Base-by-base conservation (phyloP, 2,329 filamentous ascomycete genomes). In the Coleophoma eucalyptorum region DNA sequence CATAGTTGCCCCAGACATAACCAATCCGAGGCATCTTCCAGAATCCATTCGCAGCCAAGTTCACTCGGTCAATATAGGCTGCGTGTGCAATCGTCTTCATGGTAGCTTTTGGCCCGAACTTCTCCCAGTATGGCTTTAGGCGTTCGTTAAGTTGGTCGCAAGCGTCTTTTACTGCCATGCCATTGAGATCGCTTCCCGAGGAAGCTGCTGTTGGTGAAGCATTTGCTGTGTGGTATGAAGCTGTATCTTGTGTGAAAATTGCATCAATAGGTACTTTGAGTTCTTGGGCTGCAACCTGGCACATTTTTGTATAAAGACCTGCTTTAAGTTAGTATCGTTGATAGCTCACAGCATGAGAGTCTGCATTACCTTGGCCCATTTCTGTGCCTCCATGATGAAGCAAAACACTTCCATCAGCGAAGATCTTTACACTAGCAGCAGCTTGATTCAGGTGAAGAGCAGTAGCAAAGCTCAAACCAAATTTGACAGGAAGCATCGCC, bases 1-100 rank as follows among this genome's bases (percentile, higher is more conserved):
- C 85, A 71, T 97, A 97, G 55, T 86, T 84, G 16, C 84, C 89
- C 93, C 93, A 97, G 3, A 84, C 81, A 65, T 96, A 97, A 1
- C 93, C 93, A 59, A 97, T 97, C 55, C 96, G 90, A 0, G 93
- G 93, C 0, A 93, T 97, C 65, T 90, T 92, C 80, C 97, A 97
- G 74, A 94, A 96, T 0, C 93, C 93, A 61, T 96, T 91, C 1
- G 93, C 92, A 12, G 87, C 91, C 13, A 97, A 82, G 64, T 97
- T 97, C 60, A 96, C 89, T 19, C 93, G 88, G 66, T 96, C 91
- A 63, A 95, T 91, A 75, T 97, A 97, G 1, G 93, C 93, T 0
- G 90, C 89, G 64, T 94, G 88, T 0, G 91, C 93, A 10, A 97
- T 72, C 2, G 95, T 80, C 62, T 91, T 91, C 90, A 97, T 92